These are phyloP conservation scores for Leptographium radiaticola DNA, from an alignment of 2,329 filamentous ascomycete species.

Conservation along the genomic window DNA sequence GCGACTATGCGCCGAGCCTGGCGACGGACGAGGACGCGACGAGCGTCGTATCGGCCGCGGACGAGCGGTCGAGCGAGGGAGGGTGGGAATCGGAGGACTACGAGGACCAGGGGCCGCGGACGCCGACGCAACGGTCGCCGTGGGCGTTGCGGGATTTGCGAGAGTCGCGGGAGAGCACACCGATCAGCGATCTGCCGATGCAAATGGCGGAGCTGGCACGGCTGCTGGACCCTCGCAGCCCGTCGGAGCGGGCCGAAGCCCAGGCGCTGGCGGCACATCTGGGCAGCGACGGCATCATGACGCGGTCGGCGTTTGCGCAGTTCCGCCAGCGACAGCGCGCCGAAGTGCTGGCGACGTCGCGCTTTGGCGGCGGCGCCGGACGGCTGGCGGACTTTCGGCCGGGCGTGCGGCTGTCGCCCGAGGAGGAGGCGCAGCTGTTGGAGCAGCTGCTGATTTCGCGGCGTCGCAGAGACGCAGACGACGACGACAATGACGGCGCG, in stretches of 20 bases:
- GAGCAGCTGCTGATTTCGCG: conserved; percentile 47
- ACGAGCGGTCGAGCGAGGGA: conserved; percentile 17
- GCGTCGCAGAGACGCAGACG: conserved; percentile 17
- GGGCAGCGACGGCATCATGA: conserved; percentile 57
- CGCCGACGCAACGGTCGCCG: conserved; percentile 33
- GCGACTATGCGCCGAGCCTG: conserved; percentile 53
- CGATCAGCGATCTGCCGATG: conserved; percentile 48
- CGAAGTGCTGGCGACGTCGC: conserved; percentile 40
- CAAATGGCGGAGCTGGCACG: conserved; percentile 58
- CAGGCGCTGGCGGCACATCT: conserved; percentile 71
- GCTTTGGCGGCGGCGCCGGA: conserved; percentile 11
- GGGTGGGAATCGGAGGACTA: conserved; percentile 26
- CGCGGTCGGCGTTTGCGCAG: conserved; percentile 62
- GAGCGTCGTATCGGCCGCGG: conserved; percentile 58
- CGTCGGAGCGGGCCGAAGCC: conserved; percentile 70
- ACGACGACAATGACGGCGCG: conserved; percentile 7
- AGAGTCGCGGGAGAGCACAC: conserved; percentile 36
- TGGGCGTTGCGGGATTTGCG: conserved; percentile 10
- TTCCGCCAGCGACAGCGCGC: conserved; percentile 56
- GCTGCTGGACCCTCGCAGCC: conserved; percentile 66
- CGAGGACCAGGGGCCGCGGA: conserved; percentile 40
- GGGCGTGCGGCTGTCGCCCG: conserved; percentile 32
- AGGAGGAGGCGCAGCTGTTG: conserved; percentile 47
- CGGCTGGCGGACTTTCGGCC: conserved; percentile 17
- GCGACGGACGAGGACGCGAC: conserved; percentile 57